A percentile compares a stretch with the other conserved stretches of the same genome.
Evolutionary conservation across 1,284 basidiomycete species (phyloP).

Genomic region (Meira miltonrushii): DNA sequence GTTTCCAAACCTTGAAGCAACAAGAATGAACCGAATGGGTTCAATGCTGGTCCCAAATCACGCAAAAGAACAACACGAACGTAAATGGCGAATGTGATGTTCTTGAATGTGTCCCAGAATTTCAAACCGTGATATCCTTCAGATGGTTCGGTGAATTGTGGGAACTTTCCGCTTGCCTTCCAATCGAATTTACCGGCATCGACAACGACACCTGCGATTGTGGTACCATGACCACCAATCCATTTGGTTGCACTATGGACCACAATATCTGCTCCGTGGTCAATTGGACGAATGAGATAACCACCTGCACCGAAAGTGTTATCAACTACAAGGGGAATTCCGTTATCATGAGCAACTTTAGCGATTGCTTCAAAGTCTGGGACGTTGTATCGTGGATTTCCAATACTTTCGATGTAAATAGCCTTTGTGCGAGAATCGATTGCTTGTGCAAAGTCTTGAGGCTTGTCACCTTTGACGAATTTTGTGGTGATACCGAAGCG

Average conservation of each 20-base stretch:
- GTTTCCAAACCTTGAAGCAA: constrained; percentile 83
- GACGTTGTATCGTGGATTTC: constrained; percentile 67
- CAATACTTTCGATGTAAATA: constrained; percentile 75
- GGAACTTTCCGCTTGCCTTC: constrained; percentile 70
- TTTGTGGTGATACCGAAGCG: constrained; percentile 73
- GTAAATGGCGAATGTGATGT: constrained; percentile 68
- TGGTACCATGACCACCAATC: constrained; percentile 85
- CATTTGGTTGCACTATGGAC: constrained; percentile 85
- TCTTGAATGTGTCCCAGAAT: constrained; percentile 64
- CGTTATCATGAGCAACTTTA: constrained; percentile 69
- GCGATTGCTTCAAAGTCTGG: constrained; percentile 66
- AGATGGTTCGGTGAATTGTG: constrained; percentile 72
- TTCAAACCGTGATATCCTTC: constrained; percentile 73
- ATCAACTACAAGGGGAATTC: constrained; percentile 76
- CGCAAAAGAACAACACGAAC: constrained; percentile 70
- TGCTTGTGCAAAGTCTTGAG: constrained; percentile 66
- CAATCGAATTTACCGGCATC: constrained; percentile 82
- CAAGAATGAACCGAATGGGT: constrained; percentile 76
- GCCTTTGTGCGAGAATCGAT: constrained; percentile 50
- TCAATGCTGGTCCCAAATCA: constrained; percentile 69
- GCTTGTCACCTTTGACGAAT: constrained; percentile 64
- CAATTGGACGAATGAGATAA: constrained; percentile 68
- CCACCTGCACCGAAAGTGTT: constrained; percentile 85
- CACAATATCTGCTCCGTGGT: constrained; percentile 77
- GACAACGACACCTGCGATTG: constrained; percentile 75